These are phyloP conservation scores for Monilinia vaccinii-corymbosi DNA, from an alignment of 2,329 filamentous ascomycete species.

Conservation along the genomic window DNA sequence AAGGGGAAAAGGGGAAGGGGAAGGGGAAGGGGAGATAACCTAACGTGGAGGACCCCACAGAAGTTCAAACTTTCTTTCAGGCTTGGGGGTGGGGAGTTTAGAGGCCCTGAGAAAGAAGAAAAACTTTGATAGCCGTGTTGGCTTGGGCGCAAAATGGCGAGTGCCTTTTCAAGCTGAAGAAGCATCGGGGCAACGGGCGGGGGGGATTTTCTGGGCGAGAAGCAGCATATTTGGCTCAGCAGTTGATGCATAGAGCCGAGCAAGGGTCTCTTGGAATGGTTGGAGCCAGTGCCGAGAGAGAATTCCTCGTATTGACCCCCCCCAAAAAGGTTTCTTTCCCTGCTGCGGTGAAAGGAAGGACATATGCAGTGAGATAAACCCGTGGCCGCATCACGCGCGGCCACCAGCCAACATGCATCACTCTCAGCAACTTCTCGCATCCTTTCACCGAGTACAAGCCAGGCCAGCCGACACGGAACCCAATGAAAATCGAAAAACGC, in stretches of 20 bases:
- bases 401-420: neutral
- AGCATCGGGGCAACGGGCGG: no score
- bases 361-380: constrained; percentile 5
- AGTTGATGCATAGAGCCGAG: neutral
- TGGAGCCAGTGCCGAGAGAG: neutral
- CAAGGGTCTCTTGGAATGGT: no score
- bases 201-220: neutral
- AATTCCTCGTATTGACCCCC: neutral
- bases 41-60: no score
- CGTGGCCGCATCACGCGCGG: neutral
- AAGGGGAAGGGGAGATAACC: no score
- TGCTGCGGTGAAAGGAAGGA: neutral
- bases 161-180: neutral
- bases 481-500: neutral
- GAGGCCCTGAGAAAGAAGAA: no score
- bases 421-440: neutral
- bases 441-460: neutral
- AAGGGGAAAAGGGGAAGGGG: no score
- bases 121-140: neutral
- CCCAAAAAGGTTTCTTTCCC: neutral
- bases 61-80: neutral
- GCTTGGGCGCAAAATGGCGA: neutral
- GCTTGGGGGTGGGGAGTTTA: neutral
- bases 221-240: neutral
- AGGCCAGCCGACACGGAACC: neutral